Evolutionary conservation across 1,284 basidiomycete genomes (phyloP).

Genomic region (Malassezia restricta): DNA sequence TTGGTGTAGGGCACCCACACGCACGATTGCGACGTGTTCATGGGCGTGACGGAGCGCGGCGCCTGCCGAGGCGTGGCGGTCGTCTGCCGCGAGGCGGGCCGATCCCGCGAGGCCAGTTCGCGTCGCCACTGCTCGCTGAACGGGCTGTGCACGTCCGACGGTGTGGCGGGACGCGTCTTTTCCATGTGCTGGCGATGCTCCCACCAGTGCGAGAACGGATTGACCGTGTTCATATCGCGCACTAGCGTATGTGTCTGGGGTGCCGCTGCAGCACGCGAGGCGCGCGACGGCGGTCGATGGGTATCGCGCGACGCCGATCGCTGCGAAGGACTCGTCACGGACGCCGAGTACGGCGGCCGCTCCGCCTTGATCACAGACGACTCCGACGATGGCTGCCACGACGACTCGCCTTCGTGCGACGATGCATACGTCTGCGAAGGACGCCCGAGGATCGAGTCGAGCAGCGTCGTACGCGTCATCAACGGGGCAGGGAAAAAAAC

Average conservation of each 20-base stretch:
- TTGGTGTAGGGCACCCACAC: neutral
- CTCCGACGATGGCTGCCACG: neutral
- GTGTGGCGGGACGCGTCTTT: neutral
- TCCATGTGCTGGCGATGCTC: constrained; percentile 3
- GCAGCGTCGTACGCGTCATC: constrained; percentile 35
- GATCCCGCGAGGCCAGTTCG: neutral
- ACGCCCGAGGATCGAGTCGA: constrained; percentile 41
- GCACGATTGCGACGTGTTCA: neutral
- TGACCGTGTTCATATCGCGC: constrained; percentile 4
- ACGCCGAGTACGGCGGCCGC: neutral
- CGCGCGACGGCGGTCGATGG: neutral
- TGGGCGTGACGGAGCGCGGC: neutral
- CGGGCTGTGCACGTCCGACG: neutral
- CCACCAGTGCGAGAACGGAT: constrained; percentile 14
- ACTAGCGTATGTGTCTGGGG: neutral
- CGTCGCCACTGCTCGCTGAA: constrained; percentile 9
- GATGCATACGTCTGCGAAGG: constrained; percentile 38
- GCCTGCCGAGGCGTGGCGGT: neutral
- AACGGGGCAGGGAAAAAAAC: neutral
- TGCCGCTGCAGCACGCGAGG: neutral
- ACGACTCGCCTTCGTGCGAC: neutral
- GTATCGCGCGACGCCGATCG: neutral
- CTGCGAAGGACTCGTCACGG: neutral
- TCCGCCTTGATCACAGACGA: neutral
- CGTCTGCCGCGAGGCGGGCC: neutral